Evolutionary conservation across 2,329 filamentous ascomycete genomes (phyloP), one percentile per base, ranked within the genome.

Genomic region (Aspergillus tanneri): DNA sequence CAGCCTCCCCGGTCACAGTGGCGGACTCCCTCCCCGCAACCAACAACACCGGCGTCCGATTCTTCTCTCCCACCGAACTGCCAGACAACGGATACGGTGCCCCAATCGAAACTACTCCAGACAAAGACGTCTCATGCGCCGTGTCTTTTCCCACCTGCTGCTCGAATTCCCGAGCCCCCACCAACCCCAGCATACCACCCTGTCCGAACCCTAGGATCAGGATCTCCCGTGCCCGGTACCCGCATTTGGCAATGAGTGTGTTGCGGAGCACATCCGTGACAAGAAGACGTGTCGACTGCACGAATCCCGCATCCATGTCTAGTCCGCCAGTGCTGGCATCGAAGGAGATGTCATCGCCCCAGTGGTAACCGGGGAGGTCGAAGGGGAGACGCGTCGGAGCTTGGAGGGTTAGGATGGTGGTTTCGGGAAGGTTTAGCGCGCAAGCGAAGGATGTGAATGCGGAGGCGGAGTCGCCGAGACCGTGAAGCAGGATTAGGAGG

Each of bases 401-500:
- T 62, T 87, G 86, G 34, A 95, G 74, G 5, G 88, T 81, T 45
- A 96, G 80, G 60, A 84, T 83, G 47, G 85, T 79, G 43, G 90
- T 90, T 61, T 90, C 87, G 0, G 90, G 89, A 3, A 95, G 81
- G 52, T 79, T 76, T 52, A 95, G 72, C 57, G 82, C 83, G 47
- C 76, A 75, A 16, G 84, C 88, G 52, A 95, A 86, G 36, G 72
- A 72, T 50, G 81, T 78, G 67, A 93, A 95, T 27, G 87, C 77
- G 3, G 66, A 62, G 50, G 88, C 80, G 25, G 80, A 83, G 71
- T 95, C 90, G 53, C 90, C 90, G 10, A 95, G 80, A 55, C 90
- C 90, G 69, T 95, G 90, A 49, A 95, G 82, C 43, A 95, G 80
- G 63, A 95, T 72, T 53, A 95, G 82, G 57, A 95, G 77, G 59